Evolutionary conservation across 805 yeast genomes (phyloP).

Genomic region (Metschnikowia koreensis): DNA sequence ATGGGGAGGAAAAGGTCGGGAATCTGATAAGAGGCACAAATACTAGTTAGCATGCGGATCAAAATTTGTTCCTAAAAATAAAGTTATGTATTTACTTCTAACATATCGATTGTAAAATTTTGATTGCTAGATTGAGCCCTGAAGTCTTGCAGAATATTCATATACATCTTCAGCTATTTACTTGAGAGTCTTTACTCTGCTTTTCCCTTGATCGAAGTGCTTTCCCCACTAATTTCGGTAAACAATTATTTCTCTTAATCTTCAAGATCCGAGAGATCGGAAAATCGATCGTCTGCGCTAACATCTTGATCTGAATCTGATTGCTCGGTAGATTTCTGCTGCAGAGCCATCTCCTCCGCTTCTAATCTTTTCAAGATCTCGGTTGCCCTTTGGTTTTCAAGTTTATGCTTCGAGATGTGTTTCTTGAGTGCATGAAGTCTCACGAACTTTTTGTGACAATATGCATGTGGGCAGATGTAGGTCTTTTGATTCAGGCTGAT

Average conservation of each 20-base stretch:
- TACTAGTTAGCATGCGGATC: constrained; percentile 14
- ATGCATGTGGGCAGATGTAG: constrained; percentile 12
- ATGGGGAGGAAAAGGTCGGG: constrained; percentile 24
- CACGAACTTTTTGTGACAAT: constrained; percentile 12
- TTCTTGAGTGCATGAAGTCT: constrained; percentile 14
- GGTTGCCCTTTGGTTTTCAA: constrained; percentile 30
- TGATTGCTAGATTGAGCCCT: too few species aligned
- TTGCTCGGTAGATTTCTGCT: neutral
- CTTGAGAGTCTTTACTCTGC: neutral
- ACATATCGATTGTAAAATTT: neutral
- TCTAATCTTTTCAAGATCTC: constrained; percentile 5
- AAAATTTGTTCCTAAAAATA: too few species aligned
- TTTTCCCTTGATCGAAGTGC: neutral
- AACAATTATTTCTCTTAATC: neutral
- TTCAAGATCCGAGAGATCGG: constrained; percentile 8
- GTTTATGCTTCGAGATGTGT: constrained; percentile 20
- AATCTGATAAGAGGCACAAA: constrained; percentile 32
- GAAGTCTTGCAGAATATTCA: too few species aligned
- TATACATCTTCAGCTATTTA: too few species aligned
- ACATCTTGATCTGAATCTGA: neutral
- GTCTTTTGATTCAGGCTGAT: constrained; percentile 7
- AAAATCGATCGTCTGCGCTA: constrained; percentile 2
- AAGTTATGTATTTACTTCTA: neutral
- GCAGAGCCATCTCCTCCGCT: neutral
- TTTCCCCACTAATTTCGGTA: neutral